These are phyloP conservation scores for Paraglomus brasilianum DNA, from an alignment of 192 early-diverging fungal genomes.

Conservation along the genomic window DNA sequence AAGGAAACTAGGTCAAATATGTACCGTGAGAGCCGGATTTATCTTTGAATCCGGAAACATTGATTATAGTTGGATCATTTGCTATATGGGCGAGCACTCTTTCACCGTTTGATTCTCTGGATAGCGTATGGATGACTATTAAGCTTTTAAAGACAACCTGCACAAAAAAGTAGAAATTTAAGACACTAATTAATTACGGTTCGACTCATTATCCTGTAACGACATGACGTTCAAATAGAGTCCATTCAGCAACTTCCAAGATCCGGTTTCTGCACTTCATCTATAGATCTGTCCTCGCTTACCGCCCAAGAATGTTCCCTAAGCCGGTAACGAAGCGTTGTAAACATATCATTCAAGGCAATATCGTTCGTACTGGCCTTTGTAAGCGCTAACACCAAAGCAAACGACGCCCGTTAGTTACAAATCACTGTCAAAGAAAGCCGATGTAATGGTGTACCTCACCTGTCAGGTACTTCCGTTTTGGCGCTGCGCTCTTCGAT, in stretches of 20 bases:
- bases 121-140: conserved; percentile 69
- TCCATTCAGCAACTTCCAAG: no score
- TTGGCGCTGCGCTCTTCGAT: conserved; percentile 88
- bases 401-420: no score
- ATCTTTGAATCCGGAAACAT: conserved; percentile 53
- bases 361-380: neutral
- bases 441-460: no score
- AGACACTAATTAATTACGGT: no score
- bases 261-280: no score
- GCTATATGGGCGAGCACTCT: conserved; percentile 57
- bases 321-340: conserved; percentile 43
- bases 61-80: conserved; percentile 46
- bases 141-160: conserved; percentile 63
- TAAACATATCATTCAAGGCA: conserved; percentile 52
- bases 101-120: conserved; percentile 66
- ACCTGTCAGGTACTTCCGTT: conserved; percentile 91
- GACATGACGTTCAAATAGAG: no score
- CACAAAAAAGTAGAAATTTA: no score
- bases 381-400: neutral
- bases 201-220: no score
- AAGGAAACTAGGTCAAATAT: conserved; percentile 32
- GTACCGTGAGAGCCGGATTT: conserved; percentile 30
- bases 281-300: no score
- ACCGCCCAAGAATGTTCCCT: conserved; percentile 66
- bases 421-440: no score